Conservation (phyloP, 345 rosid species). For the Orychophragmus violaceus region DNA sequence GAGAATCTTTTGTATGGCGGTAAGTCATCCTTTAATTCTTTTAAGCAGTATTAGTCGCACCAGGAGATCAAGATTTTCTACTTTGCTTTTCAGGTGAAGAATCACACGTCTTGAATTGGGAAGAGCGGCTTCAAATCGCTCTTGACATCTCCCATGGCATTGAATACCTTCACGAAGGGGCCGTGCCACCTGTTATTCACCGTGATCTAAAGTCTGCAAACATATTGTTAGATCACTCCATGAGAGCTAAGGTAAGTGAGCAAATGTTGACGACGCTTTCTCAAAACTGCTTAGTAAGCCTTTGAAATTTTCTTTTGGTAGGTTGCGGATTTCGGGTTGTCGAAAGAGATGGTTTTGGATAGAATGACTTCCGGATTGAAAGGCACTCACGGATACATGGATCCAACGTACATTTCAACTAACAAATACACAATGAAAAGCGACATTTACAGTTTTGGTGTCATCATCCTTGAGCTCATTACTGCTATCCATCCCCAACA, state of each 20-base stretch:
- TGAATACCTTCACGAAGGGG: constrained; percentile 96
- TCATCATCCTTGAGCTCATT: constrained; percentile 85
- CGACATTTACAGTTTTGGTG: constrained; percentile 86
- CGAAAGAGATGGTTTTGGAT: constrained; percentile 78
- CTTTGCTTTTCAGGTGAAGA: constrained; percentile 41
- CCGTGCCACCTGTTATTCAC: constrained; percentile 90
- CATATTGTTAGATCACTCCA: constrained; percentile 72
- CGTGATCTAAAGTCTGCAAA: constrained; percentile 96
- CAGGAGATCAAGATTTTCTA: neutral
- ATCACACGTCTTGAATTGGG: constrained; percentile 53
- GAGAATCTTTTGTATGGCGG: constrained; percentile 63
- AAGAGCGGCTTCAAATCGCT: constrained; percentile 77
- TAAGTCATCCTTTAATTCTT: constrained; percentile 34
- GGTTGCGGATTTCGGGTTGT: constrained; percentile 98
- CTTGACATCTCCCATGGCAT: constrained; percentile 90
- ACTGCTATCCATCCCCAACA: constrained; percentile 95
- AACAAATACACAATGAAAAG: constrained; percentile 81
- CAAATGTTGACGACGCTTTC: neutral
- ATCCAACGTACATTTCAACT: constrained; percentile 73
- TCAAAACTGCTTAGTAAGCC: neutral
- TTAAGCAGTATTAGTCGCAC: neutral
- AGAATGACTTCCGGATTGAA: constrained; percentile 71
- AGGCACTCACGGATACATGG: constrained; percentile 94
- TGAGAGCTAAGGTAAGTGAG: constrained; percentile 80
- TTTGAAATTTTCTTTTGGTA: constrained; percentile 5